Base-by-base conservation (phyloP, 345 rosid species). In the Limnanthes douglasii region DNA sequence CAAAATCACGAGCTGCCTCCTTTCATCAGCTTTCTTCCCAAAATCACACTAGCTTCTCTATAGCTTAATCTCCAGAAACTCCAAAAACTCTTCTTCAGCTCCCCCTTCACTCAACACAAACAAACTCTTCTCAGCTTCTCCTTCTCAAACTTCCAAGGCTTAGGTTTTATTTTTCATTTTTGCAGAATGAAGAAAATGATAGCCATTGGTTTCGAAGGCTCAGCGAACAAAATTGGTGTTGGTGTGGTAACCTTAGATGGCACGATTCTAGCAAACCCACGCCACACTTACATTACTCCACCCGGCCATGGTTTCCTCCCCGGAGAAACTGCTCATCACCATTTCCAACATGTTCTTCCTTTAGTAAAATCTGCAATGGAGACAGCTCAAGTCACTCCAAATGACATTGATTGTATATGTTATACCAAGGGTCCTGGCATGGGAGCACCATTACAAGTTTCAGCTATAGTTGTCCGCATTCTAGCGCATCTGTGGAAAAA, bases 301-400 rank as follows among this genome's bases (percentile, higher is more conserved):
- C 96, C 96, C 0, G 99, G 99, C 5, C 99, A 92, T 3, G 99
- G 99, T 7, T 85, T 92, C 31, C 81, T 92, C 15, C 99, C 96
- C 6, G 75, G 86, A 8, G 96, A 85, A 64, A 92, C 96, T 1
- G 96, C 93, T 4, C 81, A 85, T 10, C 99, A 85, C 53, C 96
- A 85, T 48, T 68, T 78, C n/a, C 65, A 67, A 8, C 94, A 85
- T 12, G 59, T 81, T 15, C 71, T 92, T 44, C 99, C 96, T n/a
- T 34, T 92, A 12, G 50, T 92, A 37, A 71, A 70, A 53, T 69
- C 73, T 15, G 88, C 99, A 15, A 41, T 85, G 8, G 60, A 73
- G 21, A 55, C 69, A 10, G 86, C 96, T 3, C 44, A 63, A 21
- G 33, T 78, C n/a, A 62, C 83, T 26, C 68, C 83, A 0, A 65